phyloP scores from a whole-genome alignment of 768 basidiomycete genomes.

The Austroboletus eburneus region DNA sequence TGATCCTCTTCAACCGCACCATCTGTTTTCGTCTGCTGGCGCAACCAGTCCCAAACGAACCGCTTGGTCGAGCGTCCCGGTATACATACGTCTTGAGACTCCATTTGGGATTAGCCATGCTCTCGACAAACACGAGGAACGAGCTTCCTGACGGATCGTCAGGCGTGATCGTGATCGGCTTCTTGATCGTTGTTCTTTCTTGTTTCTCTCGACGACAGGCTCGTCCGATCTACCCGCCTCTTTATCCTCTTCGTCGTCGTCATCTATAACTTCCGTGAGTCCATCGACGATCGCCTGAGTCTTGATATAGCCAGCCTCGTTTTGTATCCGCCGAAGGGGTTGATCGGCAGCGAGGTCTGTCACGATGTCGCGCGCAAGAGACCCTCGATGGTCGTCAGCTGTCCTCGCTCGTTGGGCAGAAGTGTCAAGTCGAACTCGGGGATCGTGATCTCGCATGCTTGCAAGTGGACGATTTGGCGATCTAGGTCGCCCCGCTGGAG shows the following conservation, averaged over 20 bases:
- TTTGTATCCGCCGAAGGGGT: slow-evolving; percentile 75
- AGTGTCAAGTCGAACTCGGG: slow-evolving; percentile 91
- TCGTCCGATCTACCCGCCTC: slow-evolving; percentile 20
- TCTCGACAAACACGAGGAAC: slow-evolving; percentile 88
- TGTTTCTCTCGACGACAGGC: slow-evolving; percentile 31
- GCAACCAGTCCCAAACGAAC: slow-evolving; percentile 68
- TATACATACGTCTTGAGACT: slow-evolving; percentile 78
- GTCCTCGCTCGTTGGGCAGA: slow-evolving; percentile 75
- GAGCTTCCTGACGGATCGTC: slow-evolving; percentile 96
- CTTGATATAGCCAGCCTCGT: slow-evolving; percentile 64
- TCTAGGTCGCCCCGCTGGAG: slow-evolving; percentile 74
- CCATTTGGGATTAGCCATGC: slow-evolving; percentile 93
- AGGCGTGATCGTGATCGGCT: slow-evolving; percentile 81
- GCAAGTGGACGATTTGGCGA: slow-evolving; percentile 90
- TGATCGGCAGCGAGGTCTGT: slow-evolving; percentile 80
- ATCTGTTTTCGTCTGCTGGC: slow-evolving; percentile 37
- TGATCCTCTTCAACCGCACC: not conserved
- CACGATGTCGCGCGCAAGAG: slow-evolving; percentile 77
- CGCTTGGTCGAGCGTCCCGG: slow-evolving; percentile 78
- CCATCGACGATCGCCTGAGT: slow-evolving; percentile 73
- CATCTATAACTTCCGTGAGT: slow-evolving; percentile 59
- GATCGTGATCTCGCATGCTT: slow-evolving; percentile 73
- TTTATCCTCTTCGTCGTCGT: slow-evolving; percentile 48
- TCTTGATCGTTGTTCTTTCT: slow-evolving; percentile 54
- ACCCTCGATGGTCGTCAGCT: slow-evolving; percentile 96